phyloP scores from a whole-genome alignment of 495 filamentous ascomycete genomes.

The Neurospora sp. region DNA sequence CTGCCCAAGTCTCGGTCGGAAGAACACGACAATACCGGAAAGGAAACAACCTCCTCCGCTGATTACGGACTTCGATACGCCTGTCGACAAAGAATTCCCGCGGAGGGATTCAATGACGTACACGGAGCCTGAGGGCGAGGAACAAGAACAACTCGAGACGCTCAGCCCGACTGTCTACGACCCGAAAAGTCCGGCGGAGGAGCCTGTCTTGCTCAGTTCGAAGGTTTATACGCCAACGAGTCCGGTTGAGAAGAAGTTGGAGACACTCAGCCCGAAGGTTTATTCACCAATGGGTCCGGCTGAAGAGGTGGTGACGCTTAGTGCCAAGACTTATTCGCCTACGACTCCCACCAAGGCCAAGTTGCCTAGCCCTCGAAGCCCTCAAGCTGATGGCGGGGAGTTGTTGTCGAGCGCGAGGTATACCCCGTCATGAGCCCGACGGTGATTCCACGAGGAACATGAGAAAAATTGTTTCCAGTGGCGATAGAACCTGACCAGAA shows the following conservation, averaged over 20 bases:
- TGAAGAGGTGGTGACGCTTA: slow-evolving; percentile 21
- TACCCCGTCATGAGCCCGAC: not conserved
- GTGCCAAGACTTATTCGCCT: slow-evolving; percentile 32
- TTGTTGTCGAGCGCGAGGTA: not conserved
- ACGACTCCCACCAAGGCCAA: slow-evolving; percentile 31
- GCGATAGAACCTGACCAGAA: not conserved
- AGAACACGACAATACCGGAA: slow-evolving; percentile 8
- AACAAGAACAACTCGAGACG: slow-evolving; percentile 13
- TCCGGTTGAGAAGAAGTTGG: not conserved
- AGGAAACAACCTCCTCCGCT: slow-evolving; percentile 21
- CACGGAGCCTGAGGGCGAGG: not conserved
- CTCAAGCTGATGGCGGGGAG: not conserved
- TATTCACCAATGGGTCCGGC: not conserved
- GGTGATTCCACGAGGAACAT: not conserved
- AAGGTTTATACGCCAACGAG: not conserved
- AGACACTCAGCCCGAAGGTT: not conserved
- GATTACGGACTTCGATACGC: slow-evolving; percentile 2
- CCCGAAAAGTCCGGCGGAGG: slow-evolving; percentile 21
- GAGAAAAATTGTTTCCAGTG: not conserved
- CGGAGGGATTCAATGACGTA: not conserved
- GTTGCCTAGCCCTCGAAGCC: slow-evolving; percentile 26
- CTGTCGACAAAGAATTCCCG: not conserved
- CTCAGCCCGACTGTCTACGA: slow-evolving; percentile 34
- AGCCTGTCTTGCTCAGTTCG: not conserved
- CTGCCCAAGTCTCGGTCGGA: slow-evolving; percentile 14